A percentile compares a stretch with the other conserved stretches of the same genome.
Conservation (phyloP, 2,329 filamentous ascomycete genomes). For the Monilinia laxa region DNA sequence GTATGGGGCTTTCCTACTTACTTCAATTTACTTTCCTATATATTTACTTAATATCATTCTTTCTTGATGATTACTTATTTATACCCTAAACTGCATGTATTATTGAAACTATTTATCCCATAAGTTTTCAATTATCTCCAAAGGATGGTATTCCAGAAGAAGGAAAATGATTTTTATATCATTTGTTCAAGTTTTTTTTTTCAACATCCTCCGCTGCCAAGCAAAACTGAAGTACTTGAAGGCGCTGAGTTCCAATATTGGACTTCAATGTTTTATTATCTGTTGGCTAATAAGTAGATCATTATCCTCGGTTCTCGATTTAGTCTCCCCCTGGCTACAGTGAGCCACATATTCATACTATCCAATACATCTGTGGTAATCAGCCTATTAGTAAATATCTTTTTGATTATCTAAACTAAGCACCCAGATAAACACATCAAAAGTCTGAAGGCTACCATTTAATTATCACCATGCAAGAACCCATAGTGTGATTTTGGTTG, state of each 20-base stretch:
- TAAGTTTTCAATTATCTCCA: background rate
- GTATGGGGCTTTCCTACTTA: too few species aligned
- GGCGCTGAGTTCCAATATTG: too few species aligned
- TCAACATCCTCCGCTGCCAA: background rate
- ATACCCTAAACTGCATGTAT: background rate
- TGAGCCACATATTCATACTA: too few species aligned
- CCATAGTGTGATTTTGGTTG: background rate
- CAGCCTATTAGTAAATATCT: background rate
- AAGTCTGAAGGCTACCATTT: background rate
- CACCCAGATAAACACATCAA: background rate
- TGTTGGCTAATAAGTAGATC: background rate
- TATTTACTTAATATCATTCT: background rate
- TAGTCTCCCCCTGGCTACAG: too few species aligned
- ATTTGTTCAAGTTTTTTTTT: background rate
- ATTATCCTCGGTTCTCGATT: background rate
- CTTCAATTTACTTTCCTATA: background rate
- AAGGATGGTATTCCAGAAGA: too few species aligned
- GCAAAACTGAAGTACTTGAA: background rate
- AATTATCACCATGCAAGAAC: background rate
- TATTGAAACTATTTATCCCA: background rate
- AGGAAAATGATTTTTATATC: background rate
- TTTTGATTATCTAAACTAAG: background rate
- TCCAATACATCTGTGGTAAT: background rate
- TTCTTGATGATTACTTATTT: background rate
- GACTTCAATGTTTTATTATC: background rate